Evolutionary conservation across 805 yeast genomes (phyloP).

Genomic region (Yarrowia phangngaensis): DNA sequence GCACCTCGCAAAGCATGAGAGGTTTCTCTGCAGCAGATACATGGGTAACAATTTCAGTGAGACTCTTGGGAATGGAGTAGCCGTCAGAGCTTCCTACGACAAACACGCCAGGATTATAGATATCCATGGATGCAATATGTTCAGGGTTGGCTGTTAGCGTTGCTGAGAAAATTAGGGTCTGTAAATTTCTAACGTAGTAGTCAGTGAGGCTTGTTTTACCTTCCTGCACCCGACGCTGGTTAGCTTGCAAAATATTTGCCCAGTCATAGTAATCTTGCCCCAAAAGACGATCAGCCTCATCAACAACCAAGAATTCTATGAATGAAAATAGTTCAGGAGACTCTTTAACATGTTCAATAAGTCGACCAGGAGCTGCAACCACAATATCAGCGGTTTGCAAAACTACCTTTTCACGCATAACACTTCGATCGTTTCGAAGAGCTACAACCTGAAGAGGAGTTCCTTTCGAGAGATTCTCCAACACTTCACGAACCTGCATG

Average conservation of each 20-base stretch:
- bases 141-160: slow-evolving; percentile 93
- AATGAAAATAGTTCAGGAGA: slow-evolving; percentile 49
- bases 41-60: slow-evolving; percentile 40
- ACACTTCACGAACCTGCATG: slow-evolving; percentile 69
- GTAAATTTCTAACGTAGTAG: slow-evolving; percentile 42
- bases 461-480: slow-evolving; percentile 60
- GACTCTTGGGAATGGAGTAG: slow-evolving; percentile 41
- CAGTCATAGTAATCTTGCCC: slow-evolving; percentile 93
- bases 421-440: slow-evolving; percentile 52
- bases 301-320: slow-evolving; percentile 68
- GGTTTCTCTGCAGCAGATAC: slow-evolving; percentile 56
- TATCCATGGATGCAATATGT: slow-evolving; percentile 65
- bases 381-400: slow-evolving; percentile 43
- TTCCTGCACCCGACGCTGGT: slow-evolving; percentile 6
- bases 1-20: slow-evolving; percentile 57
- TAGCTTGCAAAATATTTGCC: slow-evolving; percentile 51
- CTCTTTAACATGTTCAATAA: slow-evolving; percentile 54
- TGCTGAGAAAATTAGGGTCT: slow-evolving; percentile 80
- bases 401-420: slow-evolving; percentile 59
- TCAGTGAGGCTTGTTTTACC: slow-evolving; percentile 12
- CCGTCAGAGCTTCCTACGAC: slow-evolving; percentile 55
- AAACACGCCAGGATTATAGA: slow-evolving; percentile 66
- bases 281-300: slow-evolving; percentile 93
- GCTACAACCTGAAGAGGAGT: slow-evolving; percentile 61
- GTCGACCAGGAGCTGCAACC: slow-evolving; percentile 75